Evolutionary conservation across 2,329 filamentous ascomycete genomes (phyloP), one percentile per base, ranked within the genome.

Genomic region (Stagonosporopsis tanaceti): DNA sequence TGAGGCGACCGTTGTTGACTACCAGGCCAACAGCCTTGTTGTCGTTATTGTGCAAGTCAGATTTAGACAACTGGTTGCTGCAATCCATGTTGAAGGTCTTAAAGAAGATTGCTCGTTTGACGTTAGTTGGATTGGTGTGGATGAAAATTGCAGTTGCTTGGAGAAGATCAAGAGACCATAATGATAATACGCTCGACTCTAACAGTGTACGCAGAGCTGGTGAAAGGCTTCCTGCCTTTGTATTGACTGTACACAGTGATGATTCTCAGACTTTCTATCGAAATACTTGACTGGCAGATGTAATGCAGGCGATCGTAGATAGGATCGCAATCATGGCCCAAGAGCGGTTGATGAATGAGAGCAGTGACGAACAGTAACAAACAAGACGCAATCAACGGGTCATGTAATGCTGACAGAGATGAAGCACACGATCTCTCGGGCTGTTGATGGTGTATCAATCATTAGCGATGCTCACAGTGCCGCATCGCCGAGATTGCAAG

Each of bases 1-100:
- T 17, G 41, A 57, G 47, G 2, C 46, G 50, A 20, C 42, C 42
- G 15, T 28, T 47, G 37, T 52, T 24, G 11, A 42, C 47, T 2
- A 48, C 7, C 2, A 44, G 25, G 3, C 28, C 9, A 4, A 39
- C 11, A 32, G 51, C 44, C 11, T 30, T 30, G 2, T 25, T 17
- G 2, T 47, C 20, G 2, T 51, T 6, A 7, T 47, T 1, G 4
- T 15, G 25, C 2, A 24, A 27, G 9, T 22, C 15, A 6, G 28
- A 30, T n/a, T 42, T 35, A 14, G 37, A 20, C 11, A 32, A 20
- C 9, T 24, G n/a, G 25, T 32, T 32, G 30, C 12, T 32, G 9
- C 12, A 14, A 11, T 47, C 25, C 46, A 47, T 20, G 35, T 5
- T 11, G 35, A 9, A 11, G 8, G n/a, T 2, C 22, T 22, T 8